phyloP scores from a whole-genome alignment of 352 stramenopile species.

The Phytophthora cryptogea region DNA sequence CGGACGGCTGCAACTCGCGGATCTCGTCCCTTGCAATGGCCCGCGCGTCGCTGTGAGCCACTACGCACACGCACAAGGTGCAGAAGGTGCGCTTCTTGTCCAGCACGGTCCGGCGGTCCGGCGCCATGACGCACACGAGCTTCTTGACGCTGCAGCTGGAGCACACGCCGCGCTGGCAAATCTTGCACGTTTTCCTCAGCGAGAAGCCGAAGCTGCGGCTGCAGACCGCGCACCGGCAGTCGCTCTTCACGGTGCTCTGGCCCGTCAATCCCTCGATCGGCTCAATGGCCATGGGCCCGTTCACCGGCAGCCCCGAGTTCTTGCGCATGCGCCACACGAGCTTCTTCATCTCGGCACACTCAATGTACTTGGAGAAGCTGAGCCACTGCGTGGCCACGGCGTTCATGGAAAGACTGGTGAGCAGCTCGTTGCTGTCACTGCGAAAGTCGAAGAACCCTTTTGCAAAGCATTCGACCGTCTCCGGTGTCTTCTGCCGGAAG shows the following conservation, averaged over 20 bases:
- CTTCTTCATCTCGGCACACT: constrained; percentile 73
- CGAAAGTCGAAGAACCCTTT: constrained; percentile 49
- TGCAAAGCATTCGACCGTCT: constrained; percentile 55
- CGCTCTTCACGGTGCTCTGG: constrained; percentile 2
- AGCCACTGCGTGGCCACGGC: constrained; percentile 53
- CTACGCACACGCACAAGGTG: constrained; percentile 33
- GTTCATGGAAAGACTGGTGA: constrained; percentile 43
- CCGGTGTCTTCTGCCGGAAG: constrained; percentile 43
- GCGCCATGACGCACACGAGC: constrained; percentile 42
- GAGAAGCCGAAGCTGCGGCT: constrained; percentile 25
- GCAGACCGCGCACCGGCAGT: constrained; percentile 9
- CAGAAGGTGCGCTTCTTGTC: constrained; percentile 49
- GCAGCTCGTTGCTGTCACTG: constrained; percentile 44
- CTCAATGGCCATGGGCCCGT: constrained; percentile 27
- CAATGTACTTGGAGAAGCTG: constrained; percentile 31
- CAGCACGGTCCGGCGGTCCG: constrained; percentile 38
- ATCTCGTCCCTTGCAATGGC: constrained; percentile 39
- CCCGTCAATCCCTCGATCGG: not conserved
- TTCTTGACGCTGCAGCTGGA: constrained; percentile 45
- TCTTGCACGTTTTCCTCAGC: constrained; percentile 30
- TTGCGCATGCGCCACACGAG: constrained; percentile 54
- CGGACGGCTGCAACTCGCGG: constrained; percentile 15
- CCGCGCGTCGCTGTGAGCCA: constrained; percentile 29
- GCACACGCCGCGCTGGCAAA: constrained; percentile 32
- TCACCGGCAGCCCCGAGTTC: constrained; percentile 30